Evolutionary conservation across 805 yeast species (phyloP).

Genomic region (Wickerhamiella alocasiicola): DNA sequence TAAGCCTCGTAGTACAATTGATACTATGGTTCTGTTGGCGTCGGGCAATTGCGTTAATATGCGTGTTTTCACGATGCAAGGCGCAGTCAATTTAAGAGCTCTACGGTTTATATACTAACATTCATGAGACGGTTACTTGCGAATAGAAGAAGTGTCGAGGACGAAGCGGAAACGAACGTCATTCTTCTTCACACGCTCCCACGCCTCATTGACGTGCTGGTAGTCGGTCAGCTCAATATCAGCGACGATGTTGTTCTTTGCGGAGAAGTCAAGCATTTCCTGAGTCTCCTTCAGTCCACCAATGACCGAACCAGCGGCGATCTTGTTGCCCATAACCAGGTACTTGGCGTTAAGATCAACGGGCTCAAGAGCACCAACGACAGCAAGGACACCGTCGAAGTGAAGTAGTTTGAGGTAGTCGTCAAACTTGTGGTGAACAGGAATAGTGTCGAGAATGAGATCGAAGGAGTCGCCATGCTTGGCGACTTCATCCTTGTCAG

Average conservation of each 20-base stretch:
- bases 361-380: constrained; percentile 51
- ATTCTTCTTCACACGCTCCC: constrained; percentile 12
- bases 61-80: too few species aligned
- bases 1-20: too few species aligned
- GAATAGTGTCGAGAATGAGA: constrained; percentile 40
- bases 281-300: constrained; percentile 54
- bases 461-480: constrained; percentile 32
- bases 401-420: constrained; percentile 39
- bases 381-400: constrained; percentile 44
- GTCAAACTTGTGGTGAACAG: constrained; percentile 37
- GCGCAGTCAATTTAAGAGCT: too few species aligned
- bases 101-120: too few species aligned
- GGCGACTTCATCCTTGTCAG: constrained; percentile 30
- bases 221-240: constrained; percentile 52
- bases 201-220: constrained; percentile 18
- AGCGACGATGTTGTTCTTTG: constrained; percentile 44
- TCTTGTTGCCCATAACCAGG: constrained; percentile 33
- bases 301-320: constrained; percentile 37
- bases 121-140: too few species aligned
- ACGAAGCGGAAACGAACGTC: constrained; percentile 17
- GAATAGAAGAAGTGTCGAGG: constrained; percentile 10
- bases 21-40: too few species aligned
- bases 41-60: too few species aligned
- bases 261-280: constrained; percentile 54
- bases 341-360: constrained; percentile 32